Percentiles rank a stretch among this genome's conserved stretches.
These are phyloP conservation scores for Albizia julibrissin DNA, from an alignment of 306 rosid species.

Conservation along the genomic window DNA sequence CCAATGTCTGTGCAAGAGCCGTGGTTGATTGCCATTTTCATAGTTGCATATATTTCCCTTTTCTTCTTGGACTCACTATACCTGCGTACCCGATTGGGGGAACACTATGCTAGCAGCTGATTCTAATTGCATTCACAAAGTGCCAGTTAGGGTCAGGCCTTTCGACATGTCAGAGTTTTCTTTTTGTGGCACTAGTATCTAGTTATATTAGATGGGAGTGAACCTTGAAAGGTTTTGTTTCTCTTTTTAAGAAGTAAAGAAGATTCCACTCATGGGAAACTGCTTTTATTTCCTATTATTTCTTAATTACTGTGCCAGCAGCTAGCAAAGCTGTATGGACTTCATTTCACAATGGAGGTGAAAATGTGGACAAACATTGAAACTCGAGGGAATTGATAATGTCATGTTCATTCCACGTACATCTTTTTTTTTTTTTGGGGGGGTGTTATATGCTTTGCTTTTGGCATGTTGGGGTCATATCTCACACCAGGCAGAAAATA, in stretches of 20 bases:
- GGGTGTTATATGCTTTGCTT: background rate
- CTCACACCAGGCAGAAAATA: background rate
- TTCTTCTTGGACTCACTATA: background rate
- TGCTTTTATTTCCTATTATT: slow-evolving; percentile 1
- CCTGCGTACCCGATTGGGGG: no score
- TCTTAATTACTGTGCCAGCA: background rate
- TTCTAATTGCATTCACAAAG: background rate
- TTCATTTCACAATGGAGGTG: background rate
- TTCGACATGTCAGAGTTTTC: background rate
- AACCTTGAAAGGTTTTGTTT: background rate
- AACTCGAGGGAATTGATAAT: background rate
- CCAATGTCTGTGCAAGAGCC: background rate
- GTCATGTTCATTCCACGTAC: no score
- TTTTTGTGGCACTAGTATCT: background rate
- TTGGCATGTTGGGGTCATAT: background rate
- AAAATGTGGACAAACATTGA: background rate
- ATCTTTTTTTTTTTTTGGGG: no score
- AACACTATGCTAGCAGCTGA: background rate
- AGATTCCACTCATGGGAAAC: background rate
- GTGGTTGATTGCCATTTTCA: background rate
- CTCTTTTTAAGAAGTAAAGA: background rate
- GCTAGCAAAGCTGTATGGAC: background rate
- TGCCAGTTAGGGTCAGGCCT: background rate
- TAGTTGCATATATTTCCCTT: background rate
- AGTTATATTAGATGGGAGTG: background rate